phyloP scores from a whole-genome alignment of 2,329 filamentous ascomycete genomes.

The Sphaerulina vaccinii region DNA sequence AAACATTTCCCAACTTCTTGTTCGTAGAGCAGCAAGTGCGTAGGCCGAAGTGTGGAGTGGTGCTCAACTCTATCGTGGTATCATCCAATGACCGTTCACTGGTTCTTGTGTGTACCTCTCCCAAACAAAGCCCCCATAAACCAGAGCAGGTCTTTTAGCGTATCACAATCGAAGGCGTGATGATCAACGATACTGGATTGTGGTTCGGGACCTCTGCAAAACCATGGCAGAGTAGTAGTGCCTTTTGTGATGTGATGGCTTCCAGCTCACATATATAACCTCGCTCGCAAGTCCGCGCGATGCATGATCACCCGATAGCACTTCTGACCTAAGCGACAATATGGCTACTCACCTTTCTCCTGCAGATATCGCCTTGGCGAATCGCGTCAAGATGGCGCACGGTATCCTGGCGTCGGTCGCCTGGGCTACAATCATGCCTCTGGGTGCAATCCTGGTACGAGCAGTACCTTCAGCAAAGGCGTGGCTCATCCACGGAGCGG shows the following conservation, averaged over 20 bases:
- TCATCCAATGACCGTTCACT: neutral
- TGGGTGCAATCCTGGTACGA: constrained; percentile 46
- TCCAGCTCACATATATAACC: neutral
- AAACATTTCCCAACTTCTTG: neutral
- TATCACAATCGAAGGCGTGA: neutral
- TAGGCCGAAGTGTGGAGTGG: neutral
- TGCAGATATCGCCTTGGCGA: neutral
- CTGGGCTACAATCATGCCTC: constrained; percentile 46
- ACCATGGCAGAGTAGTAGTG: neutral
- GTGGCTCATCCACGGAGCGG: constrained; percentile 43
- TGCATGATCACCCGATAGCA: neutral
- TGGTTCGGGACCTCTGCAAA: neutral
- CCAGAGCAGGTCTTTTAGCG: neutral
- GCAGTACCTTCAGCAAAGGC: constrained; percentile 45
- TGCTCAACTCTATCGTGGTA: neutral
- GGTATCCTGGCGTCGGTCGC: constrained; percentile 45
- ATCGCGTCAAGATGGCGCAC: constrained; percentile 33
- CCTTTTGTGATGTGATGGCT: too few relatives aligned
- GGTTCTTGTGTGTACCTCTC: neutral
- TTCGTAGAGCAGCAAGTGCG: neutral
- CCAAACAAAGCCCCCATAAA: neutral
- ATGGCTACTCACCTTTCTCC: constrained; percentile 2
- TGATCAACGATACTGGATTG: neutral
- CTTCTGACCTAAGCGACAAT: neutral
- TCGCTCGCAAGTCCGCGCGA: neutral